Evolutionary conservation across 345 rosid genomes (phyloP).

Genomic region (Mercurialis annua): DNA sequence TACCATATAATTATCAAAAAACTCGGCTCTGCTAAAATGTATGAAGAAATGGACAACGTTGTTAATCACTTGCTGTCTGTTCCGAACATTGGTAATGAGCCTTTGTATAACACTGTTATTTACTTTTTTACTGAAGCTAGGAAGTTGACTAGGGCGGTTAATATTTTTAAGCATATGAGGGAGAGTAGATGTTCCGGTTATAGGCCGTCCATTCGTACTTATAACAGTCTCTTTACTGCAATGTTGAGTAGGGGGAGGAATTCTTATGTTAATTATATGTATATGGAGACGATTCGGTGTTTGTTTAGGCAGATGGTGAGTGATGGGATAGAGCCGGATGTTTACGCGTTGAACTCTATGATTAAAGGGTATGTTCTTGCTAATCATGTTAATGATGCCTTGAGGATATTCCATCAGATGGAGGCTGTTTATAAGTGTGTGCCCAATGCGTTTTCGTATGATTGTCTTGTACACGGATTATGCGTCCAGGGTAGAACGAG

Average conservation of each 20-base stretch:
- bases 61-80: constrained; percentile 74
- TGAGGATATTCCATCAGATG: constrained; percentile 91
- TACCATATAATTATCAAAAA: constrained; percentile 68
- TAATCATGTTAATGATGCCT: constrained; percentile 86
- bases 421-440: constrained; percentile 56
- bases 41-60: constrained; percentile 76
- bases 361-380: constrained; percentile 86
- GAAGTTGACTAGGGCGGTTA: constrained; percentile 79
- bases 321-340: constrained; percentile 80
- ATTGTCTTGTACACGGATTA: constrained; percentile 78
- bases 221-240: constrained; percentile 71
- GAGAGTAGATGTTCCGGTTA: constrained; percentile 53
- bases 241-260: constrained; percentile 70
- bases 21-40: constrained; percentile 82
- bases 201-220: constrained; percentile 69
- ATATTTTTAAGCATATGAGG: constrained; percentile 74
- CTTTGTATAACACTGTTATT: constrained; percentile 63
- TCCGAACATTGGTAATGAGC: constrained; percentile 59
- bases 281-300: constrained; percentile 75
- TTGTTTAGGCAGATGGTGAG: constrained; percentile 78
- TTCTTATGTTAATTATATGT: constrained; percentile 65
- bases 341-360: constrained; percentile 59
- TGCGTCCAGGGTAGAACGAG: constrained; percentile 79
- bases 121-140: constrained; percentile 75
- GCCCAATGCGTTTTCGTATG: constrained; percentile 77